Conservation (phyloP, 169 alveolate genomes). For the Eimeria sp. region DNA sequence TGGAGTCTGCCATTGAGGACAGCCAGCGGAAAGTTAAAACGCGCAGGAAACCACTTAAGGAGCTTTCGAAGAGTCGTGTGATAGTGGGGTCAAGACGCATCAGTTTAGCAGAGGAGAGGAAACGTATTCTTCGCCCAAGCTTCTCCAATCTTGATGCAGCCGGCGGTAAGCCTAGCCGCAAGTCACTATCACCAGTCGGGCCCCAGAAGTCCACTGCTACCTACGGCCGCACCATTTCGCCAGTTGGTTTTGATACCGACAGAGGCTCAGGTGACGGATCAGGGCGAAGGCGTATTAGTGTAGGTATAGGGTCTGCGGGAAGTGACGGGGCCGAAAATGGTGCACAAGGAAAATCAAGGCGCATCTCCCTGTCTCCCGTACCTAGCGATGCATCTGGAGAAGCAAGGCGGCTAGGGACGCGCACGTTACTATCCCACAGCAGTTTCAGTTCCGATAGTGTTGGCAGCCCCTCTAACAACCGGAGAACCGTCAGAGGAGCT, state of each 20-base stretch:
- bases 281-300: slow-evolving; percentile 51
- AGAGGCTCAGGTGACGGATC: slow-evolving; percentile 21
- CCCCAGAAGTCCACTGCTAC: neutral
- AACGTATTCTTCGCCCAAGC: slow-evolving; percentile 67
- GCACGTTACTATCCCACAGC: slow-evolving; percentile 49
- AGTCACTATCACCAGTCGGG: neutral
- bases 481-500: slow-evolving; percentile 59
- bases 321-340: neutral
- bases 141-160: slow-evolving; percentile 23
- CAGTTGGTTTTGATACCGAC: slow-evolving; percentile 31
- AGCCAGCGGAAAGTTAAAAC: slow-evolving; percentile 38
- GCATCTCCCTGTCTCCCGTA: slow-evolving; percentile 28
- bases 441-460: slow-evolving; percentile 18
- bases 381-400: slow-evolving; percentile 34
- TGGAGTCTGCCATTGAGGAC: slow-evolving; percentile 35
- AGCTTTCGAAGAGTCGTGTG: neutral
- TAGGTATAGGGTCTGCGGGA: neutral
- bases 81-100: slow-evolving; percentile 9
- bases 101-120: neutral
- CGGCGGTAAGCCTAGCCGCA: slow-evolving; percentile 24
- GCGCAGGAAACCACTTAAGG: slow-evolving; percentile 15
- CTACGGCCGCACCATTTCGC: slow-evolving; percentile 53
- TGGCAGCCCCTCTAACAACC: slow-evolving; percentile 2
- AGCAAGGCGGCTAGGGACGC: slow-evolving; percentile 14
- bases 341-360: slow-evolving; percentile 18